A percentile compares a stretch with the other conserved stretches of the same genome.
Evolutionary conservation across 371 early-diverging fungal genomes (phyloP).

Genomic region (Cokeromyces recurvatus): DNA sequence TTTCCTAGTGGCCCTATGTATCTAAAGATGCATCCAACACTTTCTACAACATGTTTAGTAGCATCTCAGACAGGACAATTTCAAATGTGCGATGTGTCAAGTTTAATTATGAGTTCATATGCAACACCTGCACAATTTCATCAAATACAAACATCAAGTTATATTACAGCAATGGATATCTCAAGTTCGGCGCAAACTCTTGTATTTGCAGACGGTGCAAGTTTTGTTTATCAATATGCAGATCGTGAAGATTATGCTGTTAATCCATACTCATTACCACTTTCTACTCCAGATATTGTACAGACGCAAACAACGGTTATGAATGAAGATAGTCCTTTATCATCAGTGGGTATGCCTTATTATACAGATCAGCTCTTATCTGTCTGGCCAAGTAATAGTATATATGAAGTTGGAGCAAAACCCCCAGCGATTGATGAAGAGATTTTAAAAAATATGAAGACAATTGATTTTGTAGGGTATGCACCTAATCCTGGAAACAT

Average conservation of each 20-base stretch:
- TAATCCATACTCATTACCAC: slow-evolving; percentile 63
- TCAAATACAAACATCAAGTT: slow-evolving; percentile 62
- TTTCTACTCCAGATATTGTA: slow-evolving; percentile 56
- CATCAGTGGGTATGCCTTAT: slow-evolving; percentile 76
- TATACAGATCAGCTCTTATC: slow-evolving; percentile 73
- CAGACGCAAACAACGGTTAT: slow-evolving; percentile 43
- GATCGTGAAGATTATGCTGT: slow-evolving; percentile 60
- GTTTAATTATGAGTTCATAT: slow-evolving; percentile 42
- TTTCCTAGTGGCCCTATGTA: slow-evolving; percentile 69
- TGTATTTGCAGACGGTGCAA: slow-evolving; percentile 67
- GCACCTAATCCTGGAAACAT: slow-evolving; percentile 78
- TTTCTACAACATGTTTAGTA: slow-evolving; percentile 63
- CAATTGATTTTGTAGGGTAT: slow-evolving; percentile 89
- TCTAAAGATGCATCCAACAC: slow-evolving; percentile 70
- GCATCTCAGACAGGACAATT: slow-evolving; percentile 68
- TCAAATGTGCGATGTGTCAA: slow-evolving; percentile 72
- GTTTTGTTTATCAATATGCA: slow-evolving; percentile 65
- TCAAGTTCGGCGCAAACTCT: slow-evolving; percentile 73
- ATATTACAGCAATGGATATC: slow-evolving; percentile 65
- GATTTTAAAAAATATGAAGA: slow-evolving; percentile 73
- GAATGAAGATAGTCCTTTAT: slow-evolving; percentile 70
- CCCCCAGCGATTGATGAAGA: slow-evolving; percentile 69
- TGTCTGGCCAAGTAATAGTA: slow-evolving; percentile 61
- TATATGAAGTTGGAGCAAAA: slow-evolving; percentile 66
- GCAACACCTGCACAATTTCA: slow-evolving; percentile 61